Conservation (phyloP, 345 rosid species). For the Trapa incisa region DNA sequence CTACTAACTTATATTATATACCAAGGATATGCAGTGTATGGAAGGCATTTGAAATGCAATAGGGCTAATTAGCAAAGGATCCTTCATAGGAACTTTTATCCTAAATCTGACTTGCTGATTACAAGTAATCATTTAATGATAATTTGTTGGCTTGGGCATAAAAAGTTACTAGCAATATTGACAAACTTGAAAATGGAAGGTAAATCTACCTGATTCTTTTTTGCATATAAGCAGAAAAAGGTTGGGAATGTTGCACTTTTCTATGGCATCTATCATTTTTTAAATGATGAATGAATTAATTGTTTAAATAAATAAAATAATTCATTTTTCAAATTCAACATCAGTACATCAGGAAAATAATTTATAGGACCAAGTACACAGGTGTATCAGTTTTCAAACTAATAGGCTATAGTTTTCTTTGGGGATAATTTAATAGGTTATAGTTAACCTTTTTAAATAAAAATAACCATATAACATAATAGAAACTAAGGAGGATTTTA, state of each 20-base stretch:
- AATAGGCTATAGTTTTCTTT: background rate
- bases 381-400: background rate
- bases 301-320: background rate
- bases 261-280: background rate
- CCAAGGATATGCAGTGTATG: background rate
- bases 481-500: background rate
- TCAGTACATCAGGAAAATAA: background rate
- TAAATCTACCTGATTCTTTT: too few species aligned
- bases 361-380: background rate
- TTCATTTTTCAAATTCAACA: background rate
- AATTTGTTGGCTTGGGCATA: too few species aligned
- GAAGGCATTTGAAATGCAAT: background rate
- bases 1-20: background rate
- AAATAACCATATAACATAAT: too few species aligned
- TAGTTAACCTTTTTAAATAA: too few species aligned
- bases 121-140: too few species aligned
- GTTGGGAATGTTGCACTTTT: background rate
- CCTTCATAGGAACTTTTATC: too few species aligned
- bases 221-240: background rate
- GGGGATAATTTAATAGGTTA: too few species aligned
- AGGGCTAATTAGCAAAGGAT: background rate
- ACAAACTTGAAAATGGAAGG: too few species aligned
- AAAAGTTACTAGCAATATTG: too few species aligned
- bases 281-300: background rate
- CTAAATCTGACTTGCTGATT: too few species aligned